Percentiles rank a stretch among this genome's conserved stretches.
These are phyloP conservation scores for Phytophthora kernoviae DNA, from an alignment of 352 stramenopile genomes.

Conservation along the genomic window DNA sequence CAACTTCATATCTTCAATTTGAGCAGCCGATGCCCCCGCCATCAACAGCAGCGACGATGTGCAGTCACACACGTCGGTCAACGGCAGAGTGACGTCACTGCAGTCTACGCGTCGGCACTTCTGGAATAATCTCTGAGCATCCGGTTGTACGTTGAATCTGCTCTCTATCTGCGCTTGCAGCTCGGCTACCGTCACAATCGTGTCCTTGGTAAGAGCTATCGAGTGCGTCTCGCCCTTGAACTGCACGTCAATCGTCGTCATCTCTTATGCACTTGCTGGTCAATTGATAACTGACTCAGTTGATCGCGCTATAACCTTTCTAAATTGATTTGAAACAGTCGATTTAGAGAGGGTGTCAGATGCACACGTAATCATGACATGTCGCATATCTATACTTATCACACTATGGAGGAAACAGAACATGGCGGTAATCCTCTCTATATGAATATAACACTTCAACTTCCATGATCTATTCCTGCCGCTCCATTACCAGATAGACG, in stretches of 20 bases:
- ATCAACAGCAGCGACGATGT: slow-evolving; percentile 46
- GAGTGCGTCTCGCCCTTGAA: slow-evolving; percentile 49
- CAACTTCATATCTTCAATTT: slow-evolving; percentile 63
- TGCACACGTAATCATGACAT: slow-evolving; percentile 11
- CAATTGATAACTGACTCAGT: slow-evolving; percentile 32
- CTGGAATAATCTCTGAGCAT: slow-evolving; percentile 67
- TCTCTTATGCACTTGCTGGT: slow-evolving; percentile 10
- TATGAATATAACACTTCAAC: background rate
- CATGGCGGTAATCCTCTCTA: too few species aligned
- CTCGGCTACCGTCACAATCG: slow-evolving; percentile 34
- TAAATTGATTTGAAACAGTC: background rate
- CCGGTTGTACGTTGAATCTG: slow-evolving; percentile 30
- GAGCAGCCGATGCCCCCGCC: slow-evolving; percentile 41
- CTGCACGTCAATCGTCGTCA: slow-evolving; percentile 46
- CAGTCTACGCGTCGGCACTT: slow-evolving; percentile 54
- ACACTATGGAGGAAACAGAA: too few species aligned
- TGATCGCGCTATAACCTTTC: background rate
- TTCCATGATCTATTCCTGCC: background rate
- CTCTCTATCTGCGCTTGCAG: slow-evolving; percentile 44
- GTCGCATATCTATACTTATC: too few species aligned
- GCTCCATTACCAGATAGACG: background rate
- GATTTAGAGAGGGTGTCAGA: background rate
- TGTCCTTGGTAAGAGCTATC: slow-evolving; percentile 29
- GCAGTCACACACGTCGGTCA: slow-evolving; percentile 37
- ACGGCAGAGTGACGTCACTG: slow-evolving; percentile 13